A percentile compares a stretch with the other conserved stretches of the same genome.
Evolutionary conservation across 2,329 filamentous ascomycete species (phyloP).

Genomic region (Pseudopyricularia javanii): DNA sequence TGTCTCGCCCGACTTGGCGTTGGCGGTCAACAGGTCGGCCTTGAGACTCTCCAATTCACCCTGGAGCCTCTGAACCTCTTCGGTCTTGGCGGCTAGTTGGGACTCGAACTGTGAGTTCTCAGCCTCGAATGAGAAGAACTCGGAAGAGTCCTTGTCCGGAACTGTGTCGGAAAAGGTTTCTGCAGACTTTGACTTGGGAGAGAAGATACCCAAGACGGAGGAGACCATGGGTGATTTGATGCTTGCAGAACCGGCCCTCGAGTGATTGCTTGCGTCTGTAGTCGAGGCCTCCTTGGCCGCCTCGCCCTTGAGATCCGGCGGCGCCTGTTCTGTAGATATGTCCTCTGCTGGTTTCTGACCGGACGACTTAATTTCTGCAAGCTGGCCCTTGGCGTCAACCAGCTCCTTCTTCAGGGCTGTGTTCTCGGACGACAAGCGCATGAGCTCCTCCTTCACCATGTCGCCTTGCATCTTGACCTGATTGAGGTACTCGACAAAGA

Average conservation of each 20-base stretch:
- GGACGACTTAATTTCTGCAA: background rate
- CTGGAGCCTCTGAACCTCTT: constrained; percentile 60
- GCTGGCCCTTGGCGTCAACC: constrained; percentile 41
- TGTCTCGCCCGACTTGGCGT: background rate
- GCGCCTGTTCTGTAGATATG: background rate
- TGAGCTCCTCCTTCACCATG: constrained; percentile 90
- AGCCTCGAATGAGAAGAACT: constrained; percentile 87
- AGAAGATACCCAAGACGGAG: constrained; percentile 36
- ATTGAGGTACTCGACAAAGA: constrained; percentile 79
- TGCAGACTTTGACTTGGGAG: constrained; percentile 29
- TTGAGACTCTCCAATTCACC: constrained; percentile 56
- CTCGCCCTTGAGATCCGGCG: constrained; percentile 28
- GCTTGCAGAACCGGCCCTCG: constrained; percentile 14
- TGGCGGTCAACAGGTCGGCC: constrained; percentile 47
- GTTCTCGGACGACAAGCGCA: constrained; percentile 70
- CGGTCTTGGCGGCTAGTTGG: constrained; percentile 57
- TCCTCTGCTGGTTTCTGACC: background rate
- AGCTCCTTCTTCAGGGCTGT: constrained; percentile 69
- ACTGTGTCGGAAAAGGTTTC: constrained; percentile 17
- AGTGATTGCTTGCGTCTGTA: constrained; percentile 13
- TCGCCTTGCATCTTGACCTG: constrained; percentile 77
- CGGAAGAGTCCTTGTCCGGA: constrained; percentile 32
- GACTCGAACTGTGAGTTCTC: constrained; percentile 73
- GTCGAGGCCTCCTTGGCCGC: constrained; percentile 33
- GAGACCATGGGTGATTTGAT: constrained; percentile 31